Base-by-base conservation (phyloP, 2,329 filamentous ascomycete species). In the Alternaria ventricosa region DNA sequence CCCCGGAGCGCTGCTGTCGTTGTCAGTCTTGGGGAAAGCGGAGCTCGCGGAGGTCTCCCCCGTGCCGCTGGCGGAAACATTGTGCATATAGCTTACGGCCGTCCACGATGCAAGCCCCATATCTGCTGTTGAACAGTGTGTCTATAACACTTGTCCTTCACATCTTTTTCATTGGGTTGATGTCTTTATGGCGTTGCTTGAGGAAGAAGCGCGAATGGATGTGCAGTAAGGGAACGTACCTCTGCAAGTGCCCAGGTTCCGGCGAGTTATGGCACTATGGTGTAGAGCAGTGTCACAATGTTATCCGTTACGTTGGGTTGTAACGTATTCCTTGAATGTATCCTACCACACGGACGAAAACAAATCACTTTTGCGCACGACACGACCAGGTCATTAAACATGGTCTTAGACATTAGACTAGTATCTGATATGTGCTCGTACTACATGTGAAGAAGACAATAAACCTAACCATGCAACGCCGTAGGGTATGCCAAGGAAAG, bases 401-500 rank as follows among this genome's bases (percentile, higher is more conserved):
- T 36, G 30, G 13, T 25, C 49, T 55, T 55, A 55, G 12, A 55
- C 53, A 55, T 55, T 55, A 55, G 23, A 44, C 36, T 43, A 44
- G 23, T 55, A 33, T 51, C 50, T 20, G 33, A 57, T 46, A 55
- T 57, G 61, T 64, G 64, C 61, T 61, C 23, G 27, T 55, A 6
- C 20, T 53, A 36, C 49, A 23, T 36, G 20, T 36, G 8, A 27
- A 25, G 51, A 60, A 49, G 20, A 25, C 13, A 27, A 43, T 13
- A 33, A 53, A 6, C 47, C 53, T 20, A 51, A 23, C 50, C 13
- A 50, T 55, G 44, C 44, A 58, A 46, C 60, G 54, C 18, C 36
- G 10, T 30, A 60, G 63, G 60, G 63, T 63, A 65, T 65, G 63
- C 63, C 27, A 60, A 65, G 28, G 60, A 55, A 55, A 60, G 41